Conservation (phyloP, 2,329 filamentous ascomycete genomes). For the Epichloe amarillans region DNA sequence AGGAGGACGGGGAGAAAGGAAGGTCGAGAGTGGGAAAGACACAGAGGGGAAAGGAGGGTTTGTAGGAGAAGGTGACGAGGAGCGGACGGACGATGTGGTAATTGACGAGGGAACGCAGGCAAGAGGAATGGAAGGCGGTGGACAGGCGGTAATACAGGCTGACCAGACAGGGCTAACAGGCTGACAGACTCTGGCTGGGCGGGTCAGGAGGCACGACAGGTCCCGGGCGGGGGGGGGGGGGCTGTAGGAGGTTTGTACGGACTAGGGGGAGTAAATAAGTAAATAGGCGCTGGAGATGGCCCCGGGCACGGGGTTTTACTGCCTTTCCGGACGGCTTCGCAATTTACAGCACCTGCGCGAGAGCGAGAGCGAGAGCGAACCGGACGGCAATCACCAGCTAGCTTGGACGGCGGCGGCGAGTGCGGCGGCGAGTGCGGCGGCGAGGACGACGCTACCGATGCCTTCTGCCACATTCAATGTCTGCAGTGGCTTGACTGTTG, state of each 20-base stretch:
- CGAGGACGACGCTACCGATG: neutral
- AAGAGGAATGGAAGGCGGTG: conserved; percentile 5
- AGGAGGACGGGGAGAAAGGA: conserved; percentile 1
- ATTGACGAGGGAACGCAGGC: conserved; percentile 1
- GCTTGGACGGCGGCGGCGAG: neutral
- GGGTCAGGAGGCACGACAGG: neutral
- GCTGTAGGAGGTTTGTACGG: neutral
- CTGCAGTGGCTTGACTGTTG: neutral
- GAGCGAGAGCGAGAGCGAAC: neutral
- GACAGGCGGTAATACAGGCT: neutral
- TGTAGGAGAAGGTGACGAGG: conserved; percentile 3
- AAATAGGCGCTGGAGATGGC: neutral
- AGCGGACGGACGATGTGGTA: conserved; percentile 2
- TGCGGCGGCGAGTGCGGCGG: neutral
- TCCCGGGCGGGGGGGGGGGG: neutral
- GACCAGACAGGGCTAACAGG: neutral
- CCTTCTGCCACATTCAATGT: too few relatives aligned
- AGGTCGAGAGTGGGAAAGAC: conserved; percentile 1
- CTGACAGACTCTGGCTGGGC: neutral
- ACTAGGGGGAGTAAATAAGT: neutral
- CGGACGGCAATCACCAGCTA: neutral
- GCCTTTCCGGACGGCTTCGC: neutral
- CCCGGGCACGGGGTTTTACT: neutral
- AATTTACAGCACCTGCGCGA: neutral
- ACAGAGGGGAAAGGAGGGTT: neutral